Base-by-base conservation (phyloP, 768 basidiomycete species). In the Pleurotus platypus region DNA sequence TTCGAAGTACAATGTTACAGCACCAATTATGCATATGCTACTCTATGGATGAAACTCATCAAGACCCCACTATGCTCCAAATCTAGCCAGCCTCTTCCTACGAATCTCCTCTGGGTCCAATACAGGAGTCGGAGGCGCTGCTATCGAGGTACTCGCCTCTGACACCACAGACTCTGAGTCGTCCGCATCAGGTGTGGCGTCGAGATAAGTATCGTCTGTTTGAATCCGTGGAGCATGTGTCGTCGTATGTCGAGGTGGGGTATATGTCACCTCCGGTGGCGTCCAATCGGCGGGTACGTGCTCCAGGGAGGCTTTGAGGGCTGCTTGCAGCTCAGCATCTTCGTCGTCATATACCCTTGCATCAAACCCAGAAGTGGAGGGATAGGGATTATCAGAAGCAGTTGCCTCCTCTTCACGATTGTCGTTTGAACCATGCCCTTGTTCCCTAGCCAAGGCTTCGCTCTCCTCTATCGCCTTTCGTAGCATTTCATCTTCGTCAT, bases 261-360 rank as follows among this genome's bases (percentile, higher is more conserved):
- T 47, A 26, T 49, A 61, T 26, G 50, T 42, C 26, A 60, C 46
- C 24, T 70, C 67, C 35, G 76, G 76, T 4, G 75, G 63, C 24
- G 69, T 62, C 70, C 77, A 86, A 27, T 77, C 86, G 40, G 71
- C 69, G 1, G 89, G 85, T 18, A 84, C 67, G 42, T 74, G 74
- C 66, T 89, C 87, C 60, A 95, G 74, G 38, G 92, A 94, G 2
- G 92, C 94, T 66, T 76, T 85, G 48, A 96, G 75, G 4, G 94
- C 94, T 9, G 92, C 93, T 70, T 95, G 94, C 46, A 96, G 72
- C 63, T 90, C 87, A 20, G 82, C 84, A 63, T 96, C 93, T 50
- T 94, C 93, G 61, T 95, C 93, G 60, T 94, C 93, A 62, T 90
- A 86, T 39, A 86, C 81, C 46, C 84, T 72, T 50, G 78, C 58